Conservation (phyloP, 192 early-diverging fungal genomes). For the Coemansia sp. region DNA sequence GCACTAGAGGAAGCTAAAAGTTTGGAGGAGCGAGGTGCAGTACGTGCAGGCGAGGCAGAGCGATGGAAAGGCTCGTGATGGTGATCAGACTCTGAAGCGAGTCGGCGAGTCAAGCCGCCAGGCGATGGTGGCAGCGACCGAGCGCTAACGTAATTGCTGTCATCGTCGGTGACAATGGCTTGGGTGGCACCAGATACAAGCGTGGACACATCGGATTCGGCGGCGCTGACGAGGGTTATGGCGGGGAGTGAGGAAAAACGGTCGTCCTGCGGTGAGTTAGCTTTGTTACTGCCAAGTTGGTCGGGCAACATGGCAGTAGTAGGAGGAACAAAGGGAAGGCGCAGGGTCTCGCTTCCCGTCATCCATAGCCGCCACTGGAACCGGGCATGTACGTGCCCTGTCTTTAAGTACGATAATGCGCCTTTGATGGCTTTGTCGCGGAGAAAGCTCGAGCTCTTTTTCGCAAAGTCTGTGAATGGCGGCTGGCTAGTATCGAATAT, state of each 20-base stretch:
- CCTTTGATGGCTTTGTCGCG: slow-evolving; percentile 42
- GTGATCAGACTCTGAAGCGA: slow-evolving; percentile 5
- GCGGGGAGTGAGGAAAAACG: background rate
- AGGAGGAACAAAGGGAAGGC: slow-evolving; percentile 28
- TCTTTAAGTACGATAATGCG: slow-evolving; percentile 38
- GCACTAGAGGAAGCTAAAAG: background rate
- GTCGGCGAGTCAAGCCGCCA: background rate
- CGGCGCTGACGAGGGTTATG: slow-evolving; percentile 4
- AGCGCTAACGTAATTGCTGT: background rate
- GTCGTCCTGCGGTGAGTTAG: background rate
- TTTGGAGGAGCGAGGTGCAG: background rate
- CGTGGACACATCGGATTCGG: slow-evolving; percentile 37
- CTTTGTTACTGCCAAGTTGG: slow-evolving; percentile 3
- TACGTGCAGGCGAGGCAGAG: background rate
- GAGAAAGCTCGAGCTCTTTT: slow-evolving; percentile 24
- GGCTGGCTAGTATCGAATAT: slow-evolving; percentile 35
- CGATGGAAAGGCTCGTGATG: background rate
- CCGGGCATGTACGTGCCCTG: slow-evolving; percentile 38
- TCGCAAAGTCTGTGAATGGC: slow-evolving; percentile 49
- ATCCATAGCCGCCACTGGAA: slow-evolving; percentile 50
- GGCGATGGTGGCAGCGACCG: background rate
- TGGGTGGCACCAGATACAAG: slow-evolving; percentile 9
- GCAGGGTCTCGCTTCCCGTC: slow-evolving; percentile 40
- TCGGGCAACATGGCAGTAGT: background rate
- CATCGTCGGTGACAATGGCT: slow-evolving; percentile 1